phyloP scores from a whole-genome alignment of 2,329 filamentous ascomycete genomes.

The Stromatinia cepivora region DNA sequence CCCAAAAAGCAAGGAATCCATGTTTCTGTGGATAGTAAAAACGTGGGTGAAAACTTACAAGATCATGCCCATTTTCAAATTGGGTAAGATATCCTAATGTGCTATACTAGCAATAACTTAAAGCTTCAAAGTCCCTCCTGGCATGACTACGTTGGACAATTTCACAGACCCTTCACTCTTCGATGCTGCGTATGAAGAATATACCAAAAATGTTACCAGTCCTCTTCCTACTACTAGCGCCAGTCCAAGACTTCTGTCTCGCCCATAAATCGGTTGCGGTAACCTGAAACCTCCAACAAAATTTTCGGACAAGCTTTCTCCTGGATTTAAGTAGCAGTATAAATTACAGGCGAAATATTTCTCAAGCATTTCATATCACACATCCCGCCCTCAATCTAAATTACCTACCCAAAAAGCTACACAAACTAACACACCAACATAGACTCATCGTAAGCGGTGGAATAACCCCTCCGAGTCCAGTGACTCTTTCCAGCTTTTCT shows the following conservation, averaged over 20 bases:
- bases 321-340: constrained; percentile 6
- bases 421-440: not conserved
- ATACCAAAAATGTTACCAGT: not conserved
- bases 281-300: not conserved
- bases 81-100: not conserved
- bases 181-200: constrained; percentile 14
- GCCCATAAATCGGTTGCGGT: constrained; percentile 3
- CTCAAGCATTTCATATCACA: not conserved
- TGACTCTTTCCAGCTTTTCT: not conserved
- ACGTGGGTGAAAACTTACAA: constrained; percentile 30
- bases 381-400: not conserved
- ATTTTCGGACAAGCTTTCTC: not conserved
- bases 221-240: constrained; percentile 2
- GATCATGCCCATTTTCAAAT: constrained; percentile 15
- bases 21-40: constrained; percentile 28
- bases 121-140: constrained; percentile 5
- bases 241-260: constrained; percentile 9
- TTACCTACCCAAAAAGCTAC: not conserved
- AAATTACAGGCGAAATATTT: constrained; percentile 2
- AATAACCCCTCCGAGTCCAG: not conserved
- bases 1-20: constrained; percentile 29
- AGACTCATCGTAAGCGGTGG: not conserved
- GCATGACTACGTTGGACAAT: constrained; percentile 1
- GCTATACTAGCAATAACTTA: not conserved
- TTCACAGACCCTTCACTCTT: constrained; percentile 1